Conservation (phyloP, 1,284 basidiomycete species). For the Melampsora abietis-canadensis region DNA sequence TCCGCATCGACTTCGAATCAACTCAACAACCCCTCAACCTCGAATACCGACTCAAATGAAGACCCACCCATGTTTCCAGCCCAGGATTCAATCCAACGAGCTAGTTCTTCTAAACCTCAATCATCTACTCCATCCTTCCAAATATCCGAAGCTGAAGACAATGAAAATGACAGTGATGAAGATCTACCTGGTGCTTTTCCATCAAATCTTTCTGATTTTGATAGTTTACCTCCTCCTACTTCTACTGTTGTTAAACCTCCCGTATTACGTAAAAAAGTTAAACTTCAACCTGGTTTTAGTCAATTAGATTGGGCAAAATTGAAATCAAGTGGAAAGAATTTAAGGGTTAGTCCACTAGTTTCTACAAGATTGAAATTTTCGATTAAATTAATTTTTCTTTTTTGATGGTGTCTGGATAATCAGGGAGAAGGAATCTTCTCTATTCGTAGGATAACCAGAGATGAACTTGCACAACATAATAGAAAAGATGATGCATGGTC, state of each 20-base stretch:
- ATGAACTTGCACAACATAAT: conserved; percentile 77
- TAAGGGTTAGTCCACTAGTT: conserved; percentile 61
- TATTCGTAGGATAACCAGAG: conserved; percentile 72
- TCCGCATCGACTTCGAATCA: no score
- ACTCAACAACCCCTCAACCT: no score
- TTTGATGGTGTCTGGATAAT: no score
- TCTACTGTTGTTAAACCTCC: conserved; percentile 43
- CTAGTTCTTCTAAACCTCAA: background rate
- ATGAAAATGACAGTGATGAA: conserved; percentile 10
- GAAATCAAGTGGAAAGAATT: conserved; percentile 71
- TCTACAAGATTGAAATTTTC: conserved; percentile 16
- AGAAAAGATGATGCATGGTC: conserved; percentile 88
- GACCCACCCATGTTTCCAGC: conserved; percentile 19
- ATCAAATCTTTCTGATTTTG: background rate
- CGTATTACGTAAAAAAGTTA: conserved; percentile 67
- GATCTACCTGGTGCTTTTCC: background rate
- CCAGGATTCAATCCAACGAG: conserved; percentile 26
- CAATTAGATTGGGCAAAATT: conserved; percentile 91
- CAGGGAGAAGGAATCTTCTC: conserved; percentile 51
- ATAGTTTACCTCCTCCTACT: background rate
- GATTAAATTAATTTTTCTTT: conserved; percentile 26
- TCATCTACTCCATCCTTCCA: background rate
- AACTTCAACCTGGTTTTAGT: conserved; percentile 82
- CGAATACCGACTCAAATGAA: no score
- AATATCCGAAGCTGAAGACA: conserved; percentile 12